Conservation (phyloP, 2,329 filamentous ascomycete genomes). For the Fusarium albidum region DNA sequence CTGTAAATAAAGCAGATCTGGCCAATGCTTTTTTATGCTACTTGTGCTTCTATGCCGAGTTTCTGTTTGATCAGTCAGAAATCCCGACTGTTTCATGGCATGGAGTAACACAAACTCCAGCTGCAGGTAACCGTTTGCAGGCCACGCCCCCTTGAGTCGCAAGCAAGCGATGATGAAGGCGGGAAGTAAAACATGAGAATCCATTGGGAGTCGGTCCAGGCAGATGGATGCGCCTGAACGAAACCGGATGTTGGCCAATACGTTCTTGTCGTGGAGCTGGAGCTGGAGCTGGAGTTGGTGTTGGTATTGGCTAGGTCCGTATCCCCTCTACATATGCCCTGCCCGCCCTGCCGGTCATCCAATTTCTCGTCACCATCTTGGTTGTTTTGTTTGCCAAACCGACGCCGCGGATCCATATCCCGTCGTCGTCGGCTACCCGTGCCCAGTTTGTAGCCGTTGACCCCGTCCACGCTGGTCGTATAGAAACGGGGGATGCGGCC, state of each 20-base stretch:
- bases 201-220: not conserved
- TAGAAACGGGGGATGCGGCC: not conserved
- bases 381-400: constrained; percentile 25
- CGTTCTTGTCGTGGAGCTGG: not conserved
- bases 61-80: not conserved
- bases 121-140: constrained; percentile 31
- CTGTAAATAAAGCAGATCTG: not conserved
- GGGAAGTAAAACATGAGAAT: not conserved
- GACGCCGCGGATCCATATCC: constrained; percentile 27
- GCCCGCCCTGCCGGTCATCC: not conserved
- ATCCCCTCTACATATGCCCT: not conserved
- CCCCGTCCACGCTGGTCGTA: not conserved
- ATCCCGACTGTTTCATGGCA: constrained; percentile 11
- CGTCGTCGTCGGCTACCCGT: constrained; percentile 3
- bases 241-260: not conserved
- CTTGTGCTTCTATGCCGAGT: not conserved
- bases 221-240: constrained; percentile 2
- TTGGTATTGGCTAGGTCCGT: constrained; percentile 5
- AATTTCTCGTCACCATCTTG: not conserved
- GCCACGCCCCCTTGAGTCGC: constrained; percentile 2
- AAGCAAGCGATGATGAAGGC: constrained; percentile 12
- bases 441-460: not conserved
- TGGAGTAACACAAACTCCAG: constrained; percentile 26
- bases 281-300: not conserved
- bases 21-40: not conserved